Conservation (phyloP, 2,329 filamentous ascomycete genomes). For the Pseudofabraea citricarpa region DNA sequence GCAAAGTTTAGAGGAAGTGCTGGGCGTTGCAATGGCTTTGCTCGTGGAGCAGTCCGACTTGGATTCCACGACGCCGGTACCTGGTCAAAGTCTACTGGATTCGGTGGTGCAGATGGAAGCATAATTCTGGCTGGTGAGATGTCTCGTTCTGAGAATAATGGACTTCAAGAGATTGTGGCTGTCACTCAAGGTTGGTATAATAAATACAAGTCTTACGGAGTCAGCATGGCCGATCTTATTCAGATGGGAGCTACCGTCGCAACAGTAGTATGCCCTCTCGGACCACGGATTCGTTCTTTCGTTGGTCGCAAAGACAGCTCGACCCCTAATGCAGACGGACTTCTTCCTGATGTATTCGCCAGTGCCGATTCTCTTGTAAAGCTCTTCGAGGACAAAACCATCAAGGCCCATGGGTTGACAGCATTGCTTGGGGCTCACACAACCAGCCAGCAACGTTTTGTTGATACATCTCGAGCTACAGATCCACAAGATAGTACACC, state of each 20-base stretch:
- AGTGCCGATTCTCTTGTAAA: conserved; percentile 37
- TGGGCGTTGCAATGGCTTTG: conserved; percentile 33
- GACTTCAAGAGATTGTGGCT: conserved; percentile 36
- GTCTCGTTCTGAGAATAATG: conserved; percentile 37
- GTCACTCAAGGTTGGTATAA: conserved; percentile 34
- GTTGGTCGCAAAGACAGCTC: conserved; percentile 35
- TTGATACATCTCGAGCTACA: conserved; percentile 13
- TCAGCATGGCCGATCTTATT: conserved; percentile 50
- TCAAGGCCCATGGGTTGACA: conserved; percentile 42
- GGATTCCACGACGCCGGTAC: conserved; percentile 43
- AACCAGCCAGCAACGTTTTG: conserved; percentile 40
- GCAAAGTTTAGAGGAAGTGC: conserved; percentile 26
- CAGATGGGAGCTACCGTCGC: conserved; percentile 44
- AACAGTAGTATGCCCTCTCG: conserved; percentile 45
- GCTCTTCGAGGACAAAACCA: conserved; percentile 46
- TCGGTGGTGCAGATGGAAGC: conserved; percentile 42
- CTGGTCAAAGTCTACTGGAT: conserved; percentile 30
- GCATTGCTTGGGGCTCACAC: conserved; percentile 52
- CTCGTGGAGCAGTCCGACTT: conserved; percentile 39
- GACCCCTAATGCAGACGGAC: conserved; percentile 25
- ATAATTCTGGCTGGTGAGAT: conserved; percentile 36
- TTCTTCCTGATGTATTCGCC: conserved; percentile 38
- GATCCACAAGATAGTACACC: conserved; percentile 44
- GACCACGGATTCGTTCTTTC: conserved; percentile 44
- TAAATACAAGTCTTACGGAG: conserved; percentile 25